phyloP scores from a whole-genome alignment of 2,329 filamentous ascomycete species.

The Mycocentrospora acerina region DNA sequence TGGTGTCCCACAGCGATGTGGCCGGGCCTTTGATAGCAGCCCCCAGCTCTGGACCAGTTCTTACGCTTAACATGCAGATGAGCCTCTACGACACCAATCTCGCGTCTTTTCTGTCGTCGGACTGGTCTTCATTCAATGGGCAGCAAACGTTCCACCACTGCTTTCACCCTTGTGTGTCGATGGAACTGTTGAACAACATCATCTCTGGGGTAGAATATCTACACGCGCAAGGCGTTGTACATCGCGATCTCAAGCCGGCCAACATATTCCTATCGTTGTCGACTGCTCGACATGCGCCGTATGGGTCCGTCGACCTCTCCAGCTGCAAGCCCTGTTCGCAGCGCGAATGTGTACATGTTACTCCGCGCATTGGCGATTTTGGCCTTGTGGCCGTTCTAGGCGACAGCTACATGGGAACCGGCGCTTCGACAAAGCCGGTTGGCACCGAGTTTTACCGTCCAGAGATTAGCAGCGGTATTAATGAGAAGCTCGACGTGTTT shows the following conservation, averaged over 20 bases:
- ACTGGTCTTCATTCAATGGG: slow-evolving; percentile 10
- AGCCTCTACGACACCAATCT: slow-evolving; percentile 64
- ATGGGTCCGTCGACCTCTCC: slow-evolving; percentile 51
- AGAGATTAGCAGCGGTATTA: slow-evolving; percentile 30
- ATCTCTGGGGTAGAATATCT: slow-evolving; percentile 66
- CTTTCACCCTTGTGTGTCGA: slow-evolving; percentile 60
- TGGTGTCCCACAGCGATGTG: slow-evolving; percentile 41
- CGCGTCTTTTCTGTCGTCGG: slow-evolving; percentile 55
- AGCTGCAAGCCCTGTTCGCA: slow-evolving; percentile 50
- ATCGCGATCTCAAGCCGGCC: slow-evolving; percentile 68
- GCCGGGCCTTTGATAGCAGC: slow-evolving; percentile 24
- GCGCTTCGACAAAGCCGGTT: slow-evolving; percentile 47
- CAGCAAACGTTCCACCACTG: slow-evolving; percentile 53
- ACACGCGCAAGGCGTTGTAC: slow-evolving; percentile 61
- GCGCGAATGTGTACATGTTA: slow-evolving; percentile 47
- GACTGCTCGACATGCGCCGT: slow-evolving; percentile 33
- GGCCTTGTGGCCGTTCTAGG: slow-evolving; percentile 62
- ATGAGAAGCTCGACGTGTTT: slow-evolving; percentile 62
- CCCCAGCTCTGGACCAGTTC: slow-evolving; percentile 24
- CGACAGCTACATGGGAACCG: slow-evolving; percentile 25
- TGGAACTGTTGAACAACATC: slow-evolving; percentile 60
- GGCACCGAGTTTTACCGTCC: slow-evolving; percentile 66
- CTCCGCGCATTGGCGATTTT: slow-evolving; percentile 68
- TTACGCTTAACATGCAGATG: slow-evolving; percentile 69
- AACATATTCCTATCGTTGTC: slow-evolving; percentile 65